Evolutionary conservation across 2,329 filamentous ascomycete genomes (phyloP), one percentile per base, ranked within the genome.

Genomic region (Leptographium galeiforme): DNA sequence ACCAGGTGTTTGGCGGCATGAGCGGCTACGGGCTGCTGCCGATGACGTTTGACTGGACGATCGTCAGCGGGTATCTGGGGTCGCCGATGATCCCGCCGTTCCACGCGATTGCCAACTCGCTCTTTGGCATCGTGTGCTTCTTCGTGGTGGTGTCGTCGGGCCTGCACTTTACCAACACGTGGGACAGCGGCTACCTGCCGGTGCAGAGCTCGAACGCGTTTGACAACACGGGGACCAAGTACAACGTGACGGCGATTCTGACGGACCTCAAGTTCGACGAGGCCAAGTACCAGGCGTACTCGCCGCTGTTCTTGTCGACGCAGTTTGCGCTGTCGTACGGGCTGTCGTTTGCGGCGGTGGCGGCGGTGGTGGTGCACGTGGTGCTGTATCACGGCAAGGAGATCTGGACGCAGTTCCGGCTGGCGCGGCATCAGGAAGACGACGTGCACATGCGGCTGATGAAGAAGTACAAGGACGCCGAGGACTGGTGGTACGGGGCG

Each of bases 261-360:
- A 75, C 75, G 53, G 58, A 81, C 58, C 68, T 72, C 53, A 70
- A 75, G n/a, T 77, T 86, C 55, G 76, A 85, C 63, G 72, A 75
- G 59, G 72, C 71, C 3, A 77, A 77, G 14, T 86, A 86, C 64
- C 69, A 75, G 57, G 68, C 70, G 25, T 85, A 86, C 63, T 85
- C 82, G 19, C 82, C 82, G 1, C 71, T 85, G 5, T 85, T 78
- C 61, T 69, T 86, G 19, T 74, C 79, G 2, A 75, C 81, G 0
- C 81, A 83, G 56, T 86, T 79, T 56, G 74, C 75, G 2, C 63
- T 81, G 40, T 68, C 71, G 8, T 81, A 86, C 59, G 82, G 81
- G 1, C 68, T 85, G 12, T 55, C 58, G 2, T 60, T 60, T 51
- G 83, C 83, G n/a, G 78, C 81, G 25, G 74, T 85, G 33, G 74